Evolutionary conservation across 352 stramenopile species (phyloP), one percentile per base, ranked within the genome.

Genomic region (Phytopythium boreale): DNA sequence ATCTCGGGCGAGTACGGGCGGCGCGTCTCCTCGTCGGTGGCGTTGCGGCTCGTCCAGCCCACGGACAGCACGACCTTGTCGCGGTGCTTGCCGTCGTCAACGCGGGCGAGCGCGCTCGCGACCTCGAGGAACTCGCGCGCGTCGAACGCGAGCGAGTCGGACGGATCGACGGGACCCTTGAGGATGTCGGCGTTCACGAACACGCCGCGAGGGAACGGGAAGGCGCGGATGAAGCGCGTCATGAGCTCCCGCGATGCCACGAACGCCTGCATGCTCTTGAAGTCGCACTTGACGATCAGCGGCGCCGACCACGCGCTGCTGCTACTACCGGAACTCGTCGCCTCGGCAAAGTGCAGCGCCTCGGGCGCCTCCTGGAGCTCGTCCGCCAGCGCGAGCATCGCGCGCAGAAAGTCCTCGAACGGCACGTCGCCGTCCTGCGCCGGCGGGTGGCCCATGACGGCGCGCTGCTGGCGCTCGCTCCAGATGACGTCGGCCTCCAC

Each of bases 161-260:
- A 63, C 0, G 74, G 76, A 34, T 78, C 84, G 4, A 75, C 79
- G 27, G 82, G 82, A 6, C 82, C 82, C 2, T 77, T 62, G 9
- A 89, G 67, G 55, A 92, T 89, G 51, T 92, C 82, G 3, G 80
- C 82, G 62, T 92, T 92, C 31, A 89, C 70, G 41, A 92, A 92
- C 19, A 92, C 61, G 20, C 79, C 64, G 26, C 71, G 75, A 1
- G 66, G 60, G 60, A 83, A 89, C 22, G 82, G 82, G 50, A 79
- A 92, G 19, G 62, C 50, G 0, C 57, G 43, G 29, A 85, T 69
- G 60, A 90, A 90, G 41, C 24, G 20, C 6, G 51, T 56, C 41
- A 90, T 36, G 10, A 71, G 3, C n/a, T 71, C 61, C 14, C 57
- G 68, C 2, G 79, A 74, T 26, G 62, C 66, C 17, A 70, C 55